These are phyloP conservation scores for Schizochytrium sp. DNA, from an alignment of 108 stramenopile genomes.

Conservation along the genomic window DNA sequence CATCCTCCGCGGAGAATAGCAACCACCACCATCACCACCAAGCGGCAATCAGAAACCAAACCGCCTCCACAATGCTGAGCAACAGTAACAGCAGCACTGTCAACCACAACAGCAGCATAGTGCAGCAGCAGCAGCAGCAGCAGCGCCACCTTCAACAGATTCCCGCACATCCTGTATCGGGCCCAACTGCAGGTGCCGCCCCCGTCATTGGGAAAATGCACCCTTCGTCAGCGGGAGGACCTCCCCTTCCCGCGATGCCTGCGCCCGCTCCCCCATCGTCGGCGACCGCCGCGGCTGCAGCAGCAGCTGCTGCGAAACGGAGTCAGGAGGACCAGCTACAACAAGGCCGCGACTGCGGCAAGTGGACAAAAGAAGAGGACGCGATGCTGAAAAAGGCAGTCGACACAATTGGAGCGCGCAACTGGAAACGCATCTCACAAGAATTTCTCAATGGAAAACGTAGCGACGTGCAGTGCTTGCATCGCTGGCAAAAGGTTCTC, in stretches of 20 bases:
- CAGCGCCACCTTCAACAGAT: no score
- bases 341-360: conserved; percentile 32
- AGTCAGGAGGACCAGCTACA: not conserved
- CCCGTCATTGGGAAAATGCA: no score
- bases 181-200: no score
- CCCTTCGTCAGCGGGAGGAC: not conserved
- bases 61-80: no score
- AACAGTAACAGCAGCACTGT: no score
- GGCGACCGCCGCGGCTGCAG: not conserved
- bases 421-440: conserved; percentile 66
- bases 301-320: not conserved
- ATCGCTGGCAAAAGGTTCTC: conserved; percentile 98
- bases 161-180: no score
- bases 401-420: conserved; percentile 56
- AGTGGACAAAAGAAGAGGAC: conserved; percentile 87
- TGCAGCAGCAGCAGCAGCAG: no score
- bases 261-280: not conserved
- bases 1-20: no score
- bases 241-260: not conserved
- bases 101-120: no score
- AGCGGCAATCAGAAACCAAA: no score
- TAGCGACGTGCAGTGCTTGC: conserved; percentile 58
- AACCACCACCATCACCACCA: no score
- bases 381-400: conserved; percentile 65
- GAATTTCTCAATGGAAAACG: conserved; percentile 45